Evolutionary conservation across 768 basidiomycete species (phyloP).

Genomic region (Amanita molliuscula): DNA sequence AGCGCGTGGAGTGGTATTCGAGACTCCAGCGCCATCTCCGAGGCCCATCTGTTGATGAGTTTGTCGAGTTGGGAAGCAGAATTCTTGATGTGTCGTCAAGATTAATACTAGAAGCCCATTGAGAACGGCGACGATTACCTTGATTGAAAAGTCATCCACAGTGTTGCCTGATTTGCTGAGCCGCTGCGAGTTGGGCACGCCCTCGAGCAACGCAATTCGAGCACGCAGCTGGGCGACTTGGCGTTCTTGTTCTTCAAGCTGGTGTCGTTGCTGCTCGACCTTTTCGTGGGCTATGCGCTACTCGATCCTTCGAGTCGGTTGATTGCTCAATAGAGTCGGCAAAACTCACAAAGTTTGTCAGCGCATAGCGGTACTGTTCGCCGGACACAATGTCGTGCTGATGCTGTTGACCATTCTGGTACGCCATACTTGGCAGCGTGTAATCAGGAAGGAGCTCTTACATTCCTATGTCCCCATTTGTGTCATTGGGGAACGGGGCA

Average conservation of each 20-base stretch:
- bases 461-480: not conserved
- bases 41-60: constrained; percentile 81
- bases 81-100: constrained; percentile 35
- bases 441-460: not conserved
- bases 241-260: constrained; percentile 76
- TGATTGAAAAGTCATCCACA: constrained; percentile 84
- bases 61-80: constrained; percentile 75
- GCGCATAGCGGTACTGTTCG: constrained; percentile 75
- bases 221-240: constrained; percentile 67
- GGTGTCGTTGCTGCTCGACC: constrained; percentile 70
- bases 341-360: constrained; percentile 66
- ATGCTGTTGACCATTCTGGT: constrained; percentile 9
- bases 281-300: constrained; percentile 84
- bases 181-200: constrained; percentile 33
- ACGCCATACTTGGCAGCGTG: not conserved
- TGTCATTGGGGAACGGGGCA: not conserved
- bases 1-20: constrained; percentile 42
- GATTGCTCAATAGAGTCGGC: not conserved
- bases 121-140: constrained; percentile 30
- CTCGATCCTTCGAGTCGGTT: not conserved
- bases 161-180: constrained; percentile 46
- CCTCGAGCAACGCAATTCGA: constrained; percentile 69
- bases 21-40: constrained; percentile 54
- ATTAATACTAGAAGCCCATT: not conserved
- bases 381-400: constrained; percentile 34